Conservation (phyloP, 495 filamentous ascomycete species). For the Penicillium angulare region DNA sequence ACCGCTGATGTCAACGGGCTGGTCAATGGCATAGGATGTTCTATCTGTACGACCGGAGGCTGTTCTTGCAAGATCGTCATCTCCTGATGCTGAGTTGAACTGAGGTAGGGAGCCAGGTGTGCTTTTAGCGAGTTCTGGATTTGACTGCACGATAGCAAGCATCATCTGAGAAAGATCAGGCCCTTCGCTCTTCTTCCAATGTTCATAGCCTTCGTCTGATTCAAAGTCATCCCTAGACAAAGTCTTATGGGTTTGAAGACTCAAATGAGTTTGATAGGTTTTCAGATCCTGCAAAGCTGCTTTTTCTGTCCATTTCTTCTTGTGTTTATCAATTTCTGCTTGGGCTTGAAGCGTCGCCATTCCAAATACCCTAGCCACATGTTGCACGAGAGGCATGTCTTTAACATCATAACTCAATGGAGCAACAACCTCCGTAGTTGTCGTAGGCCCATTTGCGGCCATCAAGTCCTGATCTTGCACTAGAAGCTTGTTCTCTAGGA, state of each 20-base stretch:
- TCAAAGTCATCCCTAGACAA: slow-evolving; percentile 86
- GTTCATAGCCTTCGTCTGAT: slow-evolving; percentile 81
- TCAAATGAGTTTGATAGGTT: slow-evolving; percentile 84
- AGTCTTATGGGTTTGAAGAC: slow-evolving; percentile 73
- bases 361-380: slow-evolving; percentile 81
- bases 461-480: slow-evolving; percentile 90
- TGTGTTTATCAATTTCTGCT: slow-evolving; percentile 78
- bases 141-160: slow-evolving; percentile 79
- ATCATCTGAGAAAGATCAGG: slow-evolving; percentile 89
- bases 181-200: slow-evolving; percentile 83
- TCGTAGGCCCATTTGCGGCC: slow-evolving; percentile 51
- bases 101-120: slow-evolving; percentile 52
- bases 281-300: slow-evolving; percentile 90
- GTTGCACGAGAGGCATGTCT: slow-evolving; percentile 92
- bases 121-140: slow-evolving; percentile 79
- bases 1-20: slow-evolving; percentile 72
- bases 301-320: slow-evolving; percentile 82
- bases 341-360: slow-evolving; percentile 74
- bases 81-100: slow-evolving; percentile 43
- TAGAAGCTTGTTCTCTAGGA: slow-evolving; percentile 88
- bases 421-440: slow-evolving; percentile 71
- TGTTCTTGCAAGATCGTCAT: slow-evolving; percentile 57
- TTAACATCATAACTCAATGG: slow-evolving; percentile 88
- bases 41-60: slow-evolving; percentile 41
- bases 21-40: slow-evolving; percentile 69